A percentile compares a stretch with the other conserved stretches of the same genome.
phyloP scores from a whole-genome alignment of 2,329 filamentous ascomycete genomes.

The Metarhizium brunneum region DNA sequence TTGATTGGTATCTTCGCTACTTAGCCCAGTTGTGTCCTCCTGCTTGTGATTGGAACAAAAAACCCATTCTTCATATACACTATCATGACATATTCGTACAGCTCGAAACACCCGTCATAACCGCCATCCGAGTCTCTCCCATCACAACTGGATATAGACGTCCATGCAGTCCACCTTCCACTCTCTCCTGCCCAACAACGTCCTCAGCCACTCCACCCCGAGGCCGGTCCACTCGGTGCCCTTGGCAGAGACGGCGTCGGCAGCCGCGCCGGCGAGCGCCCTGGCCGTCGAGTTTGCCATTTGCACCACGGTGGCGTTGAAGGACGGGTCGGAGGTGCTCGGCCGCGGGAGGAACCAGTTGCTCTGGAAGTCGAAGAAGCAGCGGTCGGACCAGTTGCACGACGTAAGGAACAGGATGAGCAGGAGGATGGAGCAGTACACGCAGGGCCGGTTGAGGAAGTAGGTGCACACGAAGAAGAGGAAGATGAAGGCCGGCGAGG shows the following conservation, averaged over 20 bases:
- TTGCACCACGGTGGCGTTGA: conserved; percentile 42
- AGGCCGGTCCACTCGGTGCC: conserved; percentile 63
- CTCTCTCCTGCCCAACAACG: conserved; percentile 70
- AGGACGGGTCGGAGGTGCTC: conserved; percentile 24
- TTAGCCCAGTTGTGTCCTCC: too few species aligned
- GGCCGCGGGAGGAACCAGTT: conserved; percentile 88
- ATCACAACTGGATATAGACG: conserved; percentile 62
- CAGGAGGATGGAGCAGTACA: conserved; percentile 95
- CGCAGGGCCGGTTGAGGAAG: conserved; percentile 90
- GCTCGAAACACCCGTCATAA: too few species aligned
- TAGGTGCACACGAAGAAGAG: conserved; percentile 89
- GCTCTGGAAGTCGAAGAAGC: conserved; percentile 84
- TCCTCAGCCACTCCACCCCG: conserved; percentile 79
- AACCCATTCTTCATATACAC: neutral
- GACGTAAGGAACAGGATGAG: conserved; percentile 89
- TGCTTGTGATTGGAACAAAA: neutral
- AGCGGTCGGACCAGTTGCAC: conserved; percentile 81
- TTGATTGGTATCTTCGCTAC: too few species aligned
- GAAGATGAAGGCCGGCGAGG: conserved; percentile 76
- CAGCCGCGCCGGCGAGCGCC: conserved; percentile 56
- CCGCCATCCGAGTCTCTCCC: too few species aligned
- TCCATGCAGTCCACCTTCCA: conserved; percentile 90
- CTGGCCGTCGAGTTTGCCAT: conserved; percentile 61
- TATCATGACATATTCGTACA: neutral
- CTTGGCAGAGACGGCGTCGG: conserved; percentile 49